Percentiles rank a stretch among this genome's conserved stretches.
Conservation (phyloP, 2,329 filamentous ascomycete species). For the Furcasterigmium furcatum region DNA sequence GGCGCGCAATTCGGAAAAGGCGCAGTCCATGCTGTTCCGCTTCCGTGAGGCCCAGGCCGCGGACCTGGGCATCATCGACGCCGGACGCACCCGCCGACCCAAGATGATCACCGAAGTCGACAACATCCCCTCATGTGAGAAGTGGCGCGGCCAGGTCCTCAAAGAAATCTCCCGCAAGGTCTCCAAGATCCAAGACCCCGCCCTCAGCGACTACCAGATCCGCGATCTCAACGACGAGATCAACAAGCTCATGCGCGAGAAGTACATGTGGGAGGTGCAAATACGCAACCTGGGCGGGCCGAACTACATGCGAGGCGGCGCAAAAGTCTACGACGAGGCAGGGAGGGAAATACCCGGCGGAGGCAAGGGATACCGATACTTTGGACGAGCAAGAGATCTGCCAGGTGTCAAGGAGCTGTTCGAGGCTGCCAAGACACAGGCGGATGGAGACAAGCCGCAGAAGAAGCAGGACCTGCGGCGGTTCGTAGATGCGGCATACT, state of each 20-base stretch:
- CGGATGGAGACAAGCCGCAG: constrained; percentile 57
- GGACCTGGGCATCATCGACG: constrained; percentile 93
- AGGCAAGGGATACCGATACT: constrained; percentile 91
- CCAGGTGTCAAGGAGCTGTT: constrained; percentile 97
- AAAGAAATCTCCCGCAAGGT: constrained; percentile 98
- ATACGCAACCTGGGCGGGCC: constrained; percentile 94
- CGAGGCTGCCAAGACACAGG: constrained; percentile 62
- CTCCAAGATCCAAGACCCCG: constrained; percentile 87
- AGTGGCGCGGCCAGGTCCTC: constrained; percentile 96
- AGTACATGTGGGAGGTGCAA: constrained; percentile 98
- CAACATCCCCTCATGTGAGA: constrained; percentile 84
- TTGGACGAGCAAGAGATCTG: constrained; percentile 83
- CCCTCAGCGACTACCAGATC: constrained; percentile 94
- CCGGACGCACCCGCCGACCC: constrained; percentile 82
- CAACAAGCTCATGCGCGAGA: constrained; percentile 98
- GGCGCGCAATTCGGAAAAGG: constrained; percentile 98
- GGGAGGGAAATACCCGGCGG: constrained; percentile 69
- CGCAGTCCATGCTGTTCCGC: constrained; percentile 99
- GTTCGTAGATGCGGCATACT: constrained; percentile 90
- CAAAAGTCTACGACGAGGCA: constrained; percentile 69
- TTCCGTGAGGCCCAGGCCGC: constrained; percentile 97
- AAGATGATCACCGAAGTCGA: constrained; percentile 87
- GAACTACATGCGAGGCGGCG: constrained; percentile 84
- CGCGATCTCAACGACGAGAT: constrained; percentile 98
- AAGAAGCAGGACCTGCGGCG: constrained; percentile 68